These are phyloP conservation scores for Ailanthus altissimus DNA, from an alignment of 345 rosid species.

Conservation along the genomic window DNA sequence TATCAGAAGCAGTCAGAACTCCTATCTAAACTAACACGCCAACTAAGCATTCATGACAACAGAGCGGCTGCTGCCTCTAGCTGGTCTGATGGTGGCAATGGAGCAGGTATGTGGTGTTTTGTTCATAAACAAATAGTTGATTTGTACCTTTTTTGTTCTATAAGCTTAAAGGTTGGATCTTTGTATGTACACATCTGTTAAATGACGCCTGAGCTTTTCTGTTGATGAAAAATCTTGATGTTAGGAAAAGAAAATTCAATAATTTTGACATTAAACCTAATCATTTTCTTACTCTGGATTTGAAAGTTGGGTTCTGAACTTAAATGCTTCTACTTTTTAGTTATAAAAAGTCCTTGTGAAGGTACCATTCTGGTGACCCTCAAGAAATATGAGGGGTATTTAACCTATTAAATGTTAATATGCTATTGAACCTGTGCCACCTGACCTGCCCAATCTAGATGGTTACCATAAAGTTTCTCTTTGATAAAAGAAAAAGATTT, in stretches of 20 bases:
- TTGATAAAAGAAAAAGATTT: too few relatives aligned
- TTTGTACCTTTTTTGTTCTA: neutral
- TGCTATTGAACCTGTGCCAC: too few relatives aligned
- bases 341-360: too few relatives aligned
- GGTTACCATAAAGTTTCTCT: too few relatives aligned
- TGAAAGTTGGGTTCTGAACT: neutral
- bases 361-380: neutral
- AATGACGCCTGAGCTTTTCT: neutral
- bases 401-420: neutral
- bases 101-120: slow-evolving; percentile 45
- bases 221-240: too few relatives aligned
- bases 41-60: slow-evolving; percentile 87
- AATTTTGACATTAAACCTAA: neutral
- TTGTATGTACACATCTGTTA: neutral
- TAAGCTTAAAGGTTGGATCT: too few relatives aligned
- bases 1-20: slow-evolving; percentile 81
- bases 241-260: too few relatives aligned
- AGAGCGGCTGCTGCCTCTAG: slow-evolving; percentile 78
- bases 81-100: slow-evolving; percentile 60
- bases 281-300: neutral
- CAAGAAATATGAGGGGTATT: too few relatives aligned
- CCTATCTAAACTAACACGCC: slow-evolving; percentile 76
- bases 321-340: neutral
- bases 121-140: neutral
- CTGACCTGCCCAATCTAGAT: too few relatives aligned